Evolutionary conservation across 495 filamentous ascomycete species (phyloP), one percentile per base, ranked within the genome.

Genomic region (Annulohypoxylon maeteangense): DNA sequence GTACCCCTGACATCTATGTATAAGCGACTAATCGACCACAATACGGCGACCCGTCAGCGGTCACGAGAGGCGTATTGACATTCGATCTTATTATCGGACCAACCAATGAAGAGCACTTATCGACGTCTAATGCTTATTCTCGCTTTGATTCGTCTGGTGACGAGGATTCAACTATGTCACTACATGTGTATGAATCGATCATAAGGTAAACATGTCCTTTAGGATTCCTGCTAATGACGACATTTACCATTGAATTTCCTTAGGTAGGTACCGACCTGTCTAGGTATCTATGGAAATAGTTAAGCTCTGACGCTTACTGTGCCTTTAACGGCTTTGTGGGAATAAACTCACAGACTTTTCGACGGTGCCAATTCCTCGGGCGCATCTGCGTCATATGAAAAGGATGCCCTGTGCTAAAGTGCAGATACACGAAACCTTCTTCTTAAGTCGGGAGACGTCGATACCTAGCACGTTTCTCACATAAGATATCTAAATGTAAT

Each of bases 371-470:
- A 48, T 42, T 71, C 57, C 56, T 57, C 56, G 62, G 68, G 62
- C 62, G 68, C 56, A 54, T 62, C 57, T 71, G 67, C 67, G 62
- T 71, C 62, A 66, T 62, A 65, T 56, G 53, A 56, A 62, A 51
- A 44, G 53, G 63, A 58, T 54, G 63, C 16, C 50, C 51, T 47
- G 58, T 50, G 63, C 34, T 36, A 12, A 12, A 54, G 60, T 72
- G 69, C 69, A 72, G 69, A 62, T 62, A 57, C 69, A 44, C 42
- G 38, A 63, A 69, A 69, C 50, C 66, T 63, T 72, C 59, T 50
- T 59, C 16, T 62, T 40, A 40, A 42, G 57, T 47, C 63, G 69
- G 63, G 27, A 63, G 29, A 6, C 18, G 42, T 14, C 20, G 45
- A 11, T 48, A 25, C 20, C 25, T 25, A 23, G 7, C 25, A 44